phyloP scores from a whole-genome alignment of 1,139 yeast species.

The Magnusiomyces magnusii region DNA sequence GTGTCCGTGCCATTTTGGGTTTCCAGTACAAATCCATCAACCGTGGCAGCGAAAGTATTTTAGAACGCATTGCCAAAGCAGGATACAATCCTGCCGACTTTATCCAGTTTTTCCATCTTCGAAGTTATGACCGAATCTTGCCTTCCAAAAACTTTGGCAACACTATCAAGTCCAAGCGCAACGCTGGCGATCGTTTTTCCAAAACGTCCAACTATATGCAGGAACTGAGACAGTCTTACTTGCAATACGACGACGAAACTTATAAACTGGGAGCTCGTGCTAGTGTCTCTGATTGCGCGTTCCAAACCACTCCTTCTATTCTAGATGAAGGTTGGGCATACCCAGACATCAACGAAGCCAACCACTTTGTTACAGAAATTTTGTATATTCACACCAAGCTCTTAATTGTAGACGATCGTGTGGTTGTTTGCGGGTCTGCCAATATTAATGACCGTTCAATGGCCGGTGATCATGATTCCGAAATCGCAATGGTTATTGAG shows the following conservation, averaged over 20 bases:
- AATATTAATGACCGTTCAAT: slow-evolving; percentile 20
- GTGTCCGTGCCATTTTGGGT: slow-evolving; percentile 20
- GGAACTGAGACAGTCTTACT: slow-evolving; percentile 3
- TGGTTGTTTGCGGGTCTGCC: slow-evolving; percentile 20
- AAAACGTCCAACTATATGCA: slow-evolving; percentile 10
- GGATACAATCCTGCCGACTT: slow-evolving; percentile 19
- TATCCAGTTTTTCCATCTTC: slow-evolving; percentile 17
- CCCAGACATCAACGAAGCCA: slow-evolving; percentile 15
- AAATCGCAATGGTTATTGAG: slow-evolving; percentile 19
- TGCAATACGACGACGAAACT: slow-evolving; percentile 6
- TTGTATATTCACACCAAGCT: slow-evolving; percentile 20
- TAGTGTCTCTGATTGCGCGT: slow-evolving; percentile 14
- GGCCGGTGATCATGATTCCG: slow-evolving; percentile 20
- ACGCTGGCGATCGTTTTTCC: slow-evolving; percentile 3
- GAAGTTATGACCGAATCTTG: slow-evolving; percentile 18
- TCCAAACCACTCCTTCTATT: slow-evolving; percentile 10
- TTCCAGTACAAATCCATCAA: slow-evolving; percentile 18
- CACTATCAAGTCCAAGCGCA: neutral
- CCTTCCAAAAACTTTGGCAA: slow-evolving; percentile 6
- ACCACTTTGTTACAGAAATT: slow-evolving; percentile 19
- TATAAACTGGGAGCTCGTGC: slow-evolving; percentile 8
- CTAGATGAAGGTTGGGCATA: slow-evolving; percentile 16
- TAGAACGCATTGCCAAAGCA: slow-evolving; percentile 15
- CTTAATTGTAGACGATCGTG: slow-evolving; percentile 19
- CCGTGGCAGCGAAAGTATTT: slow-evolving; percentile 17